Evolutionary conservation across 768 basidiomycete species (phyloP).

Genomic region (Royoungia palumana): DNA sequence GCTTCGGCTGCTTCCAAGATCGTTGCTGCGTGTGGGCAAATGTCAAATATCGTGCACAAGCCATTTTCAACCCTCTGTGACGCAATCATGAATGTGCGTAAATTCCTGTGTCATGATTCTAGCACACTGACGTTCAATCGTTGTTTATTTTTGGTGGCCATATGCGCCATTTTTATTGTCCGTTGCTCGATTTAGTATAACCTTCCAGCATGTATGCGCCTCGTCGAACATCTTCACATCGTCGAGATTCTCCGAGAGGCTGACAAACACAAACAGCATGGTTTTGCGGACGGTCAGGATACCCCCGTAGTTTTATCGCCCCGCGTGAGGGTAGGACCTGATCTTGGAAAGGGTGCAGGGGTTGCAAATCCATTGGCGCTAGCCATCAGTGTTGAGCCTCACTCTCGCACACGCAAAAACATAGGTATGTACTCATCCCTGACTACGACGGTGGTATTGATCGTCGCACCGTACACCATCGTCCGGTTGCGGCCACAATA

Average conservation of each 20-base stretch:
- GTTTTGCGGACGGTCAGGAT: constrained; percentile 39
- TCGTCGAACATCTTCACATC: constrained; percentile 68
- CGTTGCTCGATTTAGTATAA: constrained; percentile 50
- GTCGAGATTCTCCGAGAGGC: constrained; percentile 68
- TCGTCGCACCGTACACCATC: neutral
- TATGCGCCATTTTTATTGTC: constrained; percentile 7
- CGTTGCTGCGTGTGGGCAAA: constrained; percentile 66
- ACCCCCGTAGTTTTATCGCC: neutral
- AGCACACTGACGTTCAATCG: neutral
- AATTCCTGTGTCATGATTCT: neutral
- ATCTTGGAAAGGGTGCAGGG: neutral
- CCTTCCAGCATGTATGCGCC: constrained; percentile 68
- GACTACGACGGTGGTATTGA: neutral
- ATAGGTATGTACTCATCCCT: constrained; percentile 4
- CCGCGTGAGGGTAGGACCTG: neutral
- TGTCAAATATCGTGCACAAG: constrained; percentile 59
- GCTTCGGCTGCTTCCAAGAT: constrained; percentile 59
- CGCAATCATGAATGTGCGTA: constrained; percentile 63
- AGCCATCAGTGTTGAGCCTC: neutral
- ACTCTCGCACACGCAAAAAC: neutral
- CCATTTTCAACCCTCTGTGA: constrained; percentile 75
- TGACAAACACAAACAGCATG: constrained; percentile 40
- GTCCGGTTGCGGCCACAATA: neutral
- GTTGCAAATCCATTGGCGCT: neutral
- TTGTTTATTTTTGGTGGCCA: constrained; percentile 2